These are phyloP conservation scores for Chlamydomonas sp. DNA, from an alignment of 139 green algal species.

Conservation along the genomic window DNA sequence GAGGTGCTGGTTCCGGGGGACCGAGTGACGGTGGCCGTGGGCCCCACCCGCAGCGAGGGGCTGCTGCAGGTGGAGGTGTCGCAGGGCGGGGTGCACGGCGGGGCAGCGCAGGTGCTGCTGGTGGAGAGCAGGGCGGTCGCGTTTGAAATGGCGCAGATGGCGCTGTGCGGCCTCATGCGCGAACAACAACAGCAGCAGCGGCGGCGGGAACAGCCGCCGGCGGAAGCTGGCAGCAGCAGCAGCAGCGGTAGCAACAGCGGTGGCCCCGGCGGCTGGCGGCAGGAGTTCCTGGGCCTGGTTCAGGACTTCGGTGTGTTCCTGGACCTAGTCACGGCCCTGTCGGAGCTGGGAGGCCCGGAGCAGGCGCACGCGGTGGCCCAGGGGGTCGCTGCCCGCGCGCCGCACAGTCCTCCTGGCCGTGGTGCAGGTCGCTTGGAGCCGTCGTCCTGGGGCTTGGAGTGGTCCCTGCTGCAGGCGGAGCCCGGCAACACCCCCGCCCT, in stretches of 20 bases:
- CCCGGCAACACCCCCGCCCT: not conserved
- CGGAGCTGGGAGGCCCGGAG: not conserved
- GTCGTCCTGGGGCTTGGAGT: not conserved
- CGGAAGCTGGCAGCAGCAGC: not conserved
- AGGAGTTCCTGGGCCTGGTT: not conserved
- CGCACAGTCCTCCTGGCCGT: not conserved
- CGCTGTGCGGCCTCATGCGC: not conserved
- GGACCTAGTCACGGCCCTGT: not conserved
- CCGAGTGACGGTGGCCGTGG: no score
- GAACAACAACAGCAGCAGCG: no score
- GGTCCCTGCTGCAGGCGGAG: not conserved
- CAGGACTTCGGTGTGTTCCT: constrained; percentile 25
- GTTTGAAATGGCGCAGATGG: constrained; percentile 6
- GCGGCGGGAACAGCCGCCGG: no score
- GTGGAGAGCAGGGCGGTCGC: not conserved
- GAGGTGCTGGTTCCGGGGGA: no score
- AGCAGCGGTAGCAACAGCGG: not conserved
- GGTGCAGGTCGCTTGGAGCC: not conserved
- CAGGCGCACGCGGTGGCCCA: not conserved
- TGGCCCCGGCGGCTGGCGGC: not conserved
- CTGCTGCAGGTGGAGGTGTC: constrained; percentile 15
- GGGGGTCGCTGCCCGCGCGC: not conserved
- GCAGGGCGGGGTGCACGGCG: not conserved
- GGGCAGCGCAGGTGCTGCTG: not conserved
- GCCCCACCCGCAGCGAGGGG: not conserved